Evolutionary conservation across 345 rosid genomes (phyloP).

Genomic region (Populus tremula): DNA sequence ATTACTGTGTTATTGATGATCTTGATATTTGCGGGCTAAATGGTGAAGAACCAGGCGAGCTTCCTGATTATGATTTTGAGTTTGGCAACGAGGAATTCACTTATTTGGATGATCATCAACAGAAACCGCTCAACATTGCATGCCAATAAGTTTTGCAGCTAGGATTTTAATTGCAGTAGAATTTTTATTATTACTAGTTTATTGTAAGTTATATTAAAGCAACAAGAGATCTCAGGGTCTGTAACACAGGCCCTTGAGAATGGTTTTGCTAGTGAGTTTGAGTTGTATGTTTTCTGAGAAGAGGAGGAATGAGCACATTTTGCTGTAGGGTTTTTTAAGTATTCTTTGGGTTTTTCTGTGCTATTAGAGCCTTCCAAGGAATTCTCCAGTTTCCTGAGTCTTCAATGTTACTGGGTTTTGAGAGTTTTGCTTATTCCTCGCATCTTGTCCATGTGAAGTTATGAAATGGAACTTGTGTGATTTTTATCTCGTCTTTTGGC

Average conservation of each 20-base stretch:
- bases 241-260: conserved; percentile 20
- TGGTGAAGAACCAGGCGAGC: conserved; percentile 45
- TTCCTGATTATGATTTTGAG: conserved; percentile 71
- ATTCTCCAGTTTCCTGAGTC: background rate
- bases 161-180: conserved; percentile 20
- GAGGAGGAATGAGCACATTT: conserved; percentile 17
- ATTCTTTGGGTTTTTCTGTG: conserved; percentile 60
- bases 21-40: conserved; percentile 49
- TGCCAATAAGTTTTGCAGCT: conserved; percentile 92
- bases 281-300: conserved; percentile 16
- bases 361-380: conserved; percentile 63
- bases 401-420: background rate
- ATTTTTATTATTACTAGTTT: background rate
- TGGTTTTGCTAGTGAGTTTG: conserved; percentile 24
- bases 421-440: conserved; percentile 10
- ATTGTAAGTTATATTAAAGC: background rate
- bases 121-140: conserved; percentile 37
- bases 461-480: background rate
- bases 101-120: conserved; percentile 29
- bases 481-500: background rate
- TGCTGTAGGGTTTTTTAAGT: background rate
- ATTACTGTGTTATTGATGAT: conserved; percentile 56
- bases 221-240: conserved; percentile 19
- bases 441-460: background rate
- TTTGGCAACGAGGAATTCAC: conserved; percentile 45